Base-by-base conservation (phyloP, 2,329 filamentous ascomycete species). In the Fusarium sp. region DNA sequence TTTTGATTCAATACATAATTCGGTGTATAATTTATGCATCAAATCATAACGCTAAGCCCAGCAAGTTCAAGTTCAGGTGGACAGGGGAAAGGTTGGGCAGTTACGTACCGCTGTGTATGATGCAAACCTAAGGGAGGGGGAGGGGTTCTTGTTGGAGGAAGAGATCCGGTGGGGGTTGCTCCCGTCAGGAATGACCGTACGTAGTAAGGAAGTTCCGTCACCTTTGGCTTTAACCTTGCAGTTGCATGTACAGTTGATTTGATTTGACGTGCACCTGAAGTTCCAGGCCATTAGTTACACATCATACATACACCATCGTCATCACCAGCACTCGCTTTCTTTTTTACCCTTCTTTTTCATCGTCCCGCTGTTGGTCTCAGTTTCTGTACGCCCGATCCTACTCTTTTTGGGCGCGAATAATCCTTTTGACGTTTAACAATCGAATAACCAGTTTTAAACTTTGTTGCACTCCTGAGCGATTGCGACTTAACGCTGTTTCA, bases 41-140 rank as follows among this genome's bases (percentile, higher is more conserved):
- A 38, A 59, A 26, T 36, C 40, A 36, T 33, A 59, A 40, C 47
- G 39, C 47, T 42, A 21, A 61, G 28, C 46, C 31, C 36, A 33
- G 39, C 38, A 31, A 45, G 54, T 19, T 55, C 50, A 50, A 45
- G 54, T 19, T 55, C 50, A 50, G 19, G 42, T 39, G 52, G 24
- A 24, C 40, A 45, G 42, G 51, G 55, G 65, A 56, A 39, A 40
- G 34, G 33, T 60, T 47, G 49, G 52, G 62, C 54, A 55, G 57
- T 62, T 54, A 57, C 40, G 45, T 46, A 60, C 26, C 38, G 46
- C 13, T 10, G 10, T 56, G 60, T 63, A 73, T 74, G 72, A 74
- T 74, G 72, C 68, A 74, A 71, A 31, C 28, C 28, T 31, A 31
- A 70, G 62, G 64, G 67, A 60, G 69, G 69, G 58, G 69, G 68